A percentile compares a stretch with the other conserved stretches of the same genome.
Conservation (phyloP, 2,329 filamentous ascomycete genomes). For the Ceratocystis harringtonii region DNA sequence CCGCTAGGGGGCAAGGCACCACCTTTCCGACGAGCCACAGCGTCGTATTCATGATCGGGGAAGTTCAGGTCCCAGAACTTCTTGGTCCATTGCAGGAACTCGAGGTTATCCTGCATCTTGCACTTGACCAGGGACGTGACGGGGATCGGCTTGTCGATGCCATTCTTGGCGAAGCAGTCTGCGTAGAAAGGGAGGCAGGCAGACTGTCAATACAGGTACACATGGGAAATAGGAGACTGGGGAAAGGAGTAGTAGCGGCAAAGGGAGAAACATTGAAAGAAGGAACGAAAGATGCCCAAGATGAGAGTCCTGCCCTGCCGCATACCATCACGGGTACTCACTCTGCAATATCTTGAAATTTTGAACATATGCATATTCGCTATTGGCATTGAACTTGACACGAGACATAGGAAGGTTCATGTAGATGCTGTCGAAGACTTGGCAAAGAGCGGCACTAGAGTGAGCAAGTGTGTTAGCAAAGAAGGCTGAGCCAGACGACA, state of each 20-base stretch:
- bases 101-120: conserved; percentile 99
- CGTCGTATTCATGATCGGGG: conserved; percentile 93
- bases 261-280: not conserved
- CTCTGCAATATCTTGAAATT: conserved; percentile 98
- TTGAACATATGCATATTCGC: conserved; percentile 92
- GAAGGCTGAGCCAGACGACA: too few species aligned
- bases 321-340: conserved; percentile 33
- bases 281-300: not conserved
- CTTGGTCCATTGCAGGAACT: conserved; percentile 96
- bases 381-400: conserved; percentile 97
- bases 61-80: conserved; percentile 96
- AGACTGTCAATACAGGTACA: conserved; percentile 16
- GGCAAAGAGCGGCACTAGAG: conserved; percentile 77
- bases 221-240: not conserved
- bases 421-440: conserved; percentile 97
- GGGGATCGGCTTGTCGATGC: conserved; percentile 77
- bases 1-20: conserved; percentile 42
- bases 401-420: conserved; percentile 85
- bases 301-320: conserved; percentile 7
- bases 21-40: conserved; percentile 69
- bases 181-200: conserved; percentile 8
- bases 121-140: conserved; percentile 86
- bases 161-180: conserved; percentile 76
- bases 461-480: conserved; percentile 10
- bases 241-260: not conserved